phyloP scores from a whole-genome alignment of 805 yeast genomes.

The Cephaloascus albidus region DNA sequence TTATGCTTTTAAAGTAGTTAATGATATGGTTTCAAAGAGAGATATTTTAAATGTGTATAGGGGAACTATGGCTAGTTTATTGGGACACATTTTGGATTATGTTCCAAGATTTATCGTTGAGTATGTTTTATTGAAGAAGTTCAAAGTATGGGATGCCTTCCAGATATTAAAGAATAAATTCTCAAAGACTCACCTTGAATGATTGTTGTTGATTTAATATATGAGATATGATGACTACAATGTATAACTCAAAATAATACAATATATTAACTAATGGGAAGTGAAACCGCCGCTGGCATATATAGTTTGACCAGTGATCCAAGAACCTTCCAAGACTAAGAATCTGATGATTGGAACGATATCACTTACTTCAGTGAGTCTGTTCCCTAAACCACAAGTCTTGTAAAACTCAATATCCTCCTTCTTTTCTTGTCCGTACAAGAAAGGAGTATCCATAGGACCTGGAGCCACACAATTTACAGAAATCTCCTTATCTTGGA shows the following conservation, averaged over 20 bases:
- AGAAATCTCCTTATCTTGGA: constrained; percentile 31
- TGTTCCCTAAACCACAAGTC: constrained; percentile 33
- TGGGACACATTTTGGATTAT: constrained; percentile 21
- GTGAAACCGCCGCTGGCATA: constrained; percentile 60
- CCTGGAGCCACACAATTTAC: constrained; percentile 57
- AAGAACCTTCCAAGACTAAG: constrained; percentile 54
- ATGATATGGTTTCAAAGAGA: constrained; percentile 29
- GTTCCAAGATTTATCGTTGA: constrained; percentile 43
- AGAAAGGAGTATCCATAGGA: constrained; percentile 60
- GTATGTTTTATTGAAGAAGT: constrained; percentile 23
- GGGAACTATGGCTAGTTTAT: constrained; percentile 36
- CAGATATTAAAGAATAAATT: constrained; percentile 13
- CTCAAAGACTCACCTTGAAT: constrained; percentile 17
- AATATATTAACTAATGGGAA: constrained; percentile 32
- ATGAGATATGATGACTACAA: not conserved
- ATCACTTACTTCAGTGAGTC: constrained; percentile 50
- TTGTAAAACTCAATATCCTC: constrained; percentile 47
- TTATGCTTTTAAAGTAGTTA: constrained; percentile 48
- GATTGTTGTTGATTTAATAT: constrained; percentile 3
- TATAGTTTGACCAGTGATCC: constrained; percentile 66
- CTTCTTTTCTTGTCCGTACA: constrained; percentile 49
- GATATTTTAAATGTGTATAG: constrained; percentile 45
- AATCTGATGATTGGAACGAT: constrained; percentile 56
- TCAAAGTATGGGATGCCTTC: constrained; percentile 17
- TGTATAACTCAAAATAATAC: not conserved